Conservation (phyloP, 2,329 filamentous ascomycete species). For the Metarhizium album region DNA sequence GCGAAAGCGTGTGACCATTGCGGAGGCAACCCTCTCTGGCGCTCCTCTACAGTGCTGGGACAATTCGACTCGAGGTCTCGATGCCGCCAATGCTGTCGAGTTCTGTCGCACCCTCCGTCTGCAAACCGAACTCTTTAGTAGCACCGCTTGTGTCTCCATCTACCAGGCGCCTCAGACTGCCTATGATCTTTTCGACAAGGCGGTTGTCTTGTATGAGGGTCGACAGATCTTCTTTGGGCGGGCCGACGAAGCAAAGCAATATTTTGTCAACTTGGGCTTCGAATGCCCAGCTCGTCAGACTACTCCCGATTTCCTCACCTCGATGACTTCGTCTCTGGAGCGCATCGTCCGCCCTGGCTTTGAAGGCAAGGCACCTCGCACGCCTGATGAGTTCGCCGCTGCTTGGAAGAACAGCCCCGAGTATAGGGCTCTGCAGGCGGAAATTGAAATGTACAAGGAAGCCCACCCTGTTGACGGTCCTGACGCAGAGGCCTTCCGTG, state of each 20-base stretch:
- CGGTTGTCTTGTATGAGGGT: slow-evolving; percentile 46
- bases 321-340: slow-evolving; percentile 51
- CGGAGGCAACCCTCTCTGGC: slow-evolving; percentile 48
- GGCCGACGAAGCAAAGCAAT: slow-evolving; percentile 47
- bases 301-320: slow-evolving; percentile 62
- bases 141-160: slow-evolving; percentile 59
- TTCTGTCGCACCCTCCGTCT: slow-evolving; percentile 61
- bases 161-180: slow-evolving; percentile 58
- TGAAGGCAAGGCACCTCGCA: slow-evolving; percentile 44
- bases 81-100: slow-evolving; percentile 65
- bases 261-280: slow-evolving; percentile 58
- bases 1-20: slow-evolving; percentile 55
- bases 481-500: slow-evolving; percentile 47
- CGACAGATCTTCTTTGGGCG: slow-evolving; percentile 54
- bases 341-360: slow-evolving; percentile 45
- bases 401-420: slow-evolving; percentile 46
- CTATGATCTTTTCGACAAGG: slow-evolving; percentile 56
- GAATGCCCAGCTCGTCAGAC: slow-evolving; percentile 56
- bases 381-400: slow-evolving; percentile 49
- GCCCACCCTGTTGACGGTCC: slow-evolving; percentile 42
- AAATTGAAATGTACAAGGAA: slow-evolving; percentile 45
- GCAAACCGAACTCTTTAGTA: slow-evolving; percentile 55
- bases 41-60: slow-evolving; percentile 57
- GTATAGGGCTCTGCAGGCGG: slow-evolving; percentile 38
- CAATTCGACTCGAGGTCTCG: slow-evolving; percentile 63